Base-by-base conservation (phyloP, 257 asterid species). In the Thymus quinquecostatus region DNA sequence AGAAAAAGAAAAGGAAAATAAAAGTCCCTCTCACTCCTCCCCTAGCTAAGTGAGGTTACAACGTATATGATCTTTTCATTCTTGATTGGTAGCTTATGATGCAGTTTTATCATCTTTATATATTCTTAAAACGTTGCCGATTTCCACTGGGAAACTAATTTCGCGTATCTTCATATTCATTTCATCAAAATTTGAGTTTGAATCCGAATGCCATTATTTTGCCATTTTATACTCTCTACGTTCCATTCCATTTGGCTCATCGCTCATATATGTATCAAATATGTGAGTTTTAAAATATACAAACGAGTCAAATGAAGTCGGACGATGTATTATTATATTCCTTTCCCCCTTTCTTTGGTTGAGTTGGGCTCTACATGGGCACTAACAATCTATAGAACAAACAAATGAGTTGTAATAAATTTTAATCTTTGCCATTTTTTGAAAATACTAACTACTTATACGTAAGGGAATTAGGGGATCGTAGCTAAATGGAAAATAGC, bases 61-160 rank as follows among this genome's bases (percentile, higher is more conserved):
- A n/a, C 59, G 50, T 41, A 64, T 65, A 44, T 69, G 54, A 28
- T 45, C 48, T 4, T 21, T 38, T 5, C 41, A 66, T 62, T 64
- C 58, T 64, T 77, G 74, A 34, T 72, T 43, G 50, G 29, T 33
- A 55, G 57, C 43, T 28, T 60, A 68, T 44, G 54, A 50, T 58
- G 57, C 32, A 21, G 43, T 55, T 21, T 47, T 64, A 32, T 64
- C 30, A 44, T 47, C 69, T 64, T 45, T 64, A 21, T 27, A 10
- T 47, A 38, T 38, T 43, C 29, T 28, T 6, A 36, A 10, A 6
- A 36, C 62, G 0, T 57, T 14, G 43, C 9, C 43, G 21, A 57
- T 6, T 60, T 63, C 68, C 40, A 63, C 54, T 43, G 36, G 9
- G 21, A 27, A 41, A 41, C 8, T 62, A n/a, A 57, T 29, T 43